Evolutionary conservation across 176 grass and related monocot genomes (phyloP), one percentile per base, ranked within the genome.

Genomic region (Puccinellia tenuiflora): DNA sequence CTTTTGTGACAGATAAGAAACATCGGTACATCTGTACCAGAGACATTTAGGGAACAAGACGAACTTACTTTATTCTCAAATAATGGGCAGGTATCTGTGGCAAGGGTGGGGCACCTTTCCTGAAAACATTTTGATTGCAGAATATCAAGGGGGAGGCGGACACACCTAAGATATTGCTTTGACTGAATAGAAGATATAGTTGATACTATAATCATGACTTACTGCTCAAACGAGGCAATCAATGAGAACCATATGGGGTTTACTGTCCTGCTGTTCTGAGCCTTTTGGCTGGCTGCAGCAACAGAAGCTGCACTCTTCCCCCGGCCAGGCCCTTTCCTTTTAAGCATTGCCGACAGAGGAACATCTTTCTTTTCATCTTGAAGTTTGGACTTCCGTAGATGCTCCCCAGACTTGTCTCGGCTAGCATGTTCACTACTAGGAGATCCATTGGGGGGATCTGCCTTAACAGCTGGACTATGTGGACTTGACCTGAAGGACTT

Each of bases 11-110:
- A 85, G 29, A 85, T 75, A 18, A 70, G 24, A 87, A 73, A 21
- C 28, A 76, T 18, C 7, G 11, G 64, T 77, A 6, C 57, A 84
- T 74, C 37, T 69, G 28, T 61, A 88, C 40, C 53, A 81, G 21
- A 86, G 22, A n/a, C n/a, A n/a, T n/a, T n/a, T n/a, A n/a, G 4
- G 77, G 62, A 81, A 74, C 74, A 85, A 80, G 48, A 72, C 39
- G 52, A 76, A 43, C 88, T 94, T 77, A 97, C 94, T 93, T 91
- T 78, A 97, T 94, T 86, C 94, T 97, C 62, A 93, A 85, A 88
- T 63, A 90, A 21, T 88, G 89, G 29, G 85, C 42, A 83, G 91
- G 65, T 85, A 93, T 88, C 79, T 90, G 91, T 54, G 87, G 91
- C 56, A 93, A 85, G 35, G 88, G 82, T 21, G 88, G 82, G 18